Conservation (phyloP, 148 eudicot species). For the Euryodendron excelsum region DNA sequence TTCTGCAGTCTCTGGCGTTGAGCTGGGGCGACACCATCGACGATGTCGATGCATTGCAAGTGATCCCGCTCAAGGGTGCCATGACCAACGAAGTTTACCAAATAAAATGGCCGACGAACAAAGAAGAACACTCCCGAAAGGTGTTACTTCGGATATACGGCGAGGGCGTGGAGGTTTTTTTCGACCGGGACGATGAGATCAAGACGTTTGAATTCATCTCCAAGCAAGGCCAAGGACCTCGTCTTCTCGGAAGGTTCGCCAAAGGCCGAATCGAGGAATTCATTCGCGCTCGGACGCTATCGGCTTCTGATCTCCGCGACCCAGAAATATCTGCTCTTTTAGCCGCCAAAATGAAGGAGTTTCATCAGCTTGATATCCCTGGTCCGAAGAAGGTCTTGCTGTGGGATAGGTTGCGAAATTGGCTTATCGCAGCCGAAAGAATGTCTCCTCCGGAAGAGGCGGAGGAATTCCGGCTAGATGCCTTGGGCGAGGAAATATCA, state of each 20-base stretch:
- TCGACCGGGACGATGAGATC: constrained; percentile 72
- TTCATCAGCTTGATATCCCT: constrained; percentile 82
- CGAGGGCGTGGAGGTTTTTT: constrained; percentile 79
- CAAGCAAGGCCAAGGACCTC: constrained; percentile 75
- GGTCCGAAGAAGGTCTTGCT: constrained; percentile 59
- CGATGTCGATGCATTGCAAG: constrained; percentile 56
- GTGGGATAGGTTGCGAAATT: constrained; percentile 83
- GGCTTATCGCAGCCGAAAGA: constrained; percentile 59
- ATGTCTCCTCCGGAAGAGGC: constrained; percentile 56
- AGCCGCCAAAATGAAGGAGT: constrained; percentile 85
- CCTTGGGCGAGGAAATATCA: constrained; percentile 58
- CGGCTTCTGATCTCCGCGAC: constrained; percentile 83
- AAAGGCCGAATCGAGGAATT: constrained; percentile 87
- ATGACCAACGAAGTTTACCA: constrained; percentile 93
- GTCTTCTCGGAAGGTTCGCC: constrained; percentile 64
- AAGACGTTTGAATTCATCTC: constrained; percentile 84
- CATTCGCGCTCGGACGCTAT: constrained; percentile 78
- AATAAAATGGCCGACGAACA: constrained; percentile 71
- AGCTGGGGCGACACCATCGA: constrained; percentile 59
- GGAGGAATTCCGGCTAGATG: constrained; percentile 43
- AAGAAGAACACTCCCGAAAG: constrained; percentile 43
- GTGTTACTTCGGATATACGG: constrained; percentile 85
- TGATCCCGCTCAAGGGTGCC: constrained; percentile 75
- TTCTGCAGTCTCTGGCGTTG: constrained; percentile 57
- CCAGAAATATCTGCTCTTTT: constrained; percentile 72